A percentile compares a stretch with the other conserved stretches of the same genome.
Conservation (phyloP, 2,329 filamentous ascomycete species). For the Verticillium tricorpus region DNA sequence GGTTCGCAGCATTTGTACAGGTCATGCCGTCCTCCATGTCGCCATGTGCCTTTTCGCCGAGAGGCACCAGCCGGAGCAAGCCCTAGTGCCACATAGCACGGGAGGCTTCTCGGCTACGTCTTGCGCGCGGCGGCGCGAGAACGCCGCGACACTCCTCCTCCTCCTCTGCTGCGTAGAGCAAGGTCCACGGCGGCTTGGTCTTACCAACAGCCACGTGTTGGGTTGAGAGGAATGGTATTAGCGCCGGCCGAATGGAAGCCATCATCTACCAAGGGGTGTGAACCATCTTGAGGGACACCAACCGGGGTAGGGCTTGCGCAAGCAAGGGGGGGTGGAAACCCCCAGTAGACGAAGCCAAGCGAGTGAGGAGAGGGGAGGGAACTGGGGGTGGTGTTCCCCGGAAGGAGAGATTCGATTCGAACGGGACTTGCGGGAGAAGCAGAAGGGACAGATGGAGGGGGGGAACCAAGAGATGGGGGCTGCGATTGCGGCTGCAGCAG, state of each 20-base stretch:
- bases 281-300: background rate
- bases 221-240: slow-evolving; percentile 4
- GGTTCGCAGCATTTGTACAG: background rate
- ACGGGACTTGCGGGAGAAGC: background rate
- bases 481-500: background rate
- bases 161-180: background rate
- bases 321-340: background rate
- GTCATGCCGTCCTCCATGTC: background rate
- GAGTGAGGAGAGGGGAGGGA: background rate
- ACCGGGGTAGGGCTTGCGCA: background rate
- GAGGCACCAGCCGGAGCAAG: slow-evolving; percentile 6
- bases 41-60: slow-evolving; percentile 9
- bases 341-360: background rate
- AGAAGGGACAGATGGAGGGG: background rate
- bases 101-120: background rate
- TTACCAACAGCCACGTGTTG: slow-evolving; percentile 10
- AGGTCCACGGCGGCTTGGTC: slow-evolving; percentile 1
- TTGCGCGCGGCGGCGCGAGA: background rate
- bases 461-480: background rate
- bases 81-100: slow-evolving; percentile 3
- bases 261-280: background rate
- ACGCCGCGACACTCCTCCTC: background rate
- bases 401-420: background rate
- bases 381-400: slow-evolving; percentile 1
- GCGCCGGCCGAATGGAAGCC: slow-evolving; percentile 11